Evolutionary conservation across 352 stramenopile genomes (phyloP).

Genomic region (Sclerospora graminicola): DNA sequence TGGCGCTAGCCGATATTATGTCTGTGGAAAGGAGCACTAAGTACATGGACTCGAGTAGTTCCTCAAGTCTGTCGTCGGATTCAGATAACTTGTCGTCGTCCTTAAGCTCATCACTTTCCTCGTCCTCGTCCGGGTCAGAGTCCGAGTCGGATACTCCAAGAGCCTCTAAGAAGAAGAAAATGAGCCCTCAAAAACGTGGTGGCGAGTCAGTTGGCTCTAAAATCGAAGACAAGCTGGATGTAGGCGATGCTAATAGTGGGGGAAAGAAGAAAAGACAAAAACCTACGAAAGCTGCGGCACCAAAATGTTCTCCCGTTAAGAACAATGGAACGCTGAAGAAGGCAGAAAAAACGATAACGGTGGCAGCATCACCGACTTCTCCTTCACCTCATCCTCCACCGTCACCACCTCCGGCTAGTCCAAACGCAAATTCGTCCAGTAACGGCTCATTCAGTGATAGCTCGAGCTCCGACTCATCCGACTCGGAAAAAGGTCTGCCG

Average conservation of each 20-base stretch:
- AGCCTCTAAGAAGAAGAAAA: constrained; percentile 17
- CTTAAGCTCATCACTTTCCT: constrained; percentile 33
- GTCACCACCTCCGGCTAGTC: constrained; percentile 20
- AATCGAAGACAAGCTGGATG: constrained; percentile 20
- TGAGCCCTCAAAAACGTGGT: background rate
- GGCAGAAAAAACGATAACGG: background rate
- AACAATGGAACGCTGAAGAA: constrained; percentile 19
- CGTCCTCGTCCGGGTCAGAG: constrained; percentile 26
- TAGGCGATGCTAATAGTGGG: constrained; percentile 9
- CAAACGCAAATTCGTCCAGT: constrained; percentile 26
- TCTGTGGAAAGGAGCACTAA: constrained; percentile 61
- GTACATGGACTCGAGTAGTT: constrained; percentile 73
- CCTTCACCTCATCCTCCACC: constrained; percentile 24
- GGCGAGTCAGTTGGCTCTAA: constrained; percentile 1
- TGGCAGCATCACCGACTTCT: constrained; percentile 9
- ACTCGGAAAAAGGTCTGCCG: constrained; percentile 21
- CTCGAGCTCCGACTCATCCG: constrained; percentile 43
- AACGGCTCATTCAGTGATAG: constrained; percentile 42
- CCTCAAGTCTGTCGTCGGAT: constrained; percentile 65
- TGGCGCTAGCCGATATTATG: constrained; percentile 70
- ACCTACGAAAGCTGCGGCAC: constrained; percentile 7
- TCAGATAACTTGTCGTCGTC: constrained; percentile 42
- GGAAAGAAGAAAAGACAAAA: constrained; percentile 15
- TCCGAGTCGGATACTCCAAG: constrained; percentile 22
- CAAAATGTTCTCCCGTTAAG: constrained; percentile 14